Conservation (phyloP, 2,329 filamentous ascomycete genomes). For the Aspergillus nomiae region DNA sequence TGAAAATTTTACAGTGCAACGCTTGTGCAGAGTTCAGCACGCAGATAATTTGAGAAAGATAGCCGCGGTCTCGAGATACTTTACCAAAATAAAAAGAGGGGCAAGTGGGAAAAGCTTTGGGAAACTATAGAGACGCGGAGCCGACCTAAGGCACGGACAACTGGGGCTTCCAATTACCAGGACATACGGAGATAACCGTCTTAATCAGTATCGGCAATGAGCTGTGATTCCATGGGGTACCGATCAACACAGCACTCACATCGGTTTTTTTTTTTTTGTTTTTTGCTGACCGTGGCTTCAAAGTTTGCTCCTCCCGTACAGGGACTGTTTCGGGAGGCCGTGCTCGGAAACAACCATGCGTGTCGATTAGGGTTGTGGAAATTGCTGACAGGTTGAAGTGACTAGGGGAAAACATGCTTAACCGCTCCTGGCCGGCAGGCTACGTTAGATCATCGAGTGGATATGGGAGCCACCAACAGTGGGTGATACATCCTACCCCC, state of each 20-base stretch:
- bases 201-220: neutral
- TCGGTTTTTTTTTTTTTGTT: neutral
- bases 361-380: slow-evolving; percentile 18
- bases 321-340: slow-evolving; percentile 9
- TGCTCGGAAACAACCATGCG: slow-evolving; percentile 17
- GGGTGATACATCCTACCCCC: neutral
- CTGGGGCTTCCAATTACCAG: neutral
- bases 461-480: neutral
- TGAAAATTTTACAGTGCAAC: neutral
- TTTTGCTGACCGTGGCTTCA: neutral
- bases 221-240: slow-evolving; percentile 5
- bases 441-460: neutral
- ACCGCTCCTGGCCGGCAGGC: neutral
- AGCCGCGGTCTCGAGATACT: neutral
- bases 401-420: slow-evolving; percentile 3
- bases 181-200: neutral
- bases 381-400: slow-evolving; percentile 8
- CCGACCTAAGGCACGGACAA: neutral
- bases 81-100: slow-evolving; percentile 8
- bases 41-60: slow-evolving; percentile 1
- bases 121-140: slow-evolving; percentile 12
- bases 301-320: neutral
- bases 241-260: neutral
- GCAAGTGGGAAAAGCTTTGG: slow-evolving; percentile 15
- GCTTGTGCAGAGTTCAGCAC: neutral